Evolutionary conservation across 2,329 filamentous ascomycete genomes (phyloP).

Genomic region (Tolypocladium album): DNA sequence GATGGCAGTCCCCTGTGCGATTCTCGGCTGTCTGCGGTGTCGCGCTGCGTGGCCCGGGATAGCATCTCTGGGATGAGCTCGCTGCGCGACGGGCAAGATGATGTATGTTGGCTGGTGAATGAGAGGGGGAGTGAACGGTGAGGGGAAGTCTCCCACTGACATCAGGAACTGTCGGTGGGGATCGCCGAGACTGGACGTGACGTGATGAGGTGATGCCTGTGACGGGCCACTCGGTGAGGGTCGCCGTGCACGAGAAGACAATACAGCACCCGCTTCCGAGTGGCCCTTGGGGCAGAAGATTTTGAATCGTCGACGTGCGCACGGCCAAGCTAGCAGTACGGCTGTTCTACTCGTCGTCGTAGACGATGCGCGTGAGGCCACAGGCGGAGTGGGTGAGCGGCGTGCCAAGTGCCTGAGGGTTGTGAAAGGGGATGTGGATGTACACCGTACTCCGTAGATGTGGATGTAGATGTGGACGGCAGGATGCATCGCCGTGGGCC

Average conservation of each 20-base stretch:
- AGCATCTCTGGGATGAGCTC: neutral
- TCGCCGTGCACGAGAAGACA: neutral
- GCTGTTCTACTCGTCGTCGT: too few species aligned
- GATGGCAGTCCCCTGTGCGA: neutral
- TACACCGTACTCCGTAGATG: too few species aligned
- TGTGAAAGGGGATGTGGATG: neutral
- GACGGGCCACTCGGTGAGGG: neutral
- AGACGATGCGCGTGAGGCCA: neutral
- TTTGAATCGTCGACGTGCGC: neutral
- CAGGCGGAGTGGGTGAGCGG: too few species aligned
- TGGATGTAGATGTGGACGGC: neutral
- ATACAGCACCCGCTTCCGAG: neutral
- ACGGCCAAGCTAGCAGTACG: neutral
- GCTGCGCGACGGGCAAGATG: neutral
- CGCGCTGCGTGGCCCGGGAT: neutral
- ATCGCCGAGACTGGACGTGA: neutral
- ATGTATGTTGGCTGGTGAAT: neutral
- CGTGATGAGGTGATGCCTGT: neutral
- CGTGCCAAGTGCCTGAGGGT: neutral
- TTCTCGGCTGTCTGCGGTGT: neutral
- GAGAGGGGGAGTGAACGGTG: neutral
- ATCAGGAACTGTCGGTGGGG: neutral
- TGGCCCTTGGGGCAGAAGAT: neutral
- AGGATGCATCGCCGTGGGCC: neutral
- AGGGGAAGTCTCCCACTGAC: neutral